A percentile compares a stretch with the other conserved stretches of the same genome.
These are phyloP conservation scores for Blastobotrys persicus DNA, from an alignment of 1,139 yeast species.

Conservation along the genomic window DNA sequence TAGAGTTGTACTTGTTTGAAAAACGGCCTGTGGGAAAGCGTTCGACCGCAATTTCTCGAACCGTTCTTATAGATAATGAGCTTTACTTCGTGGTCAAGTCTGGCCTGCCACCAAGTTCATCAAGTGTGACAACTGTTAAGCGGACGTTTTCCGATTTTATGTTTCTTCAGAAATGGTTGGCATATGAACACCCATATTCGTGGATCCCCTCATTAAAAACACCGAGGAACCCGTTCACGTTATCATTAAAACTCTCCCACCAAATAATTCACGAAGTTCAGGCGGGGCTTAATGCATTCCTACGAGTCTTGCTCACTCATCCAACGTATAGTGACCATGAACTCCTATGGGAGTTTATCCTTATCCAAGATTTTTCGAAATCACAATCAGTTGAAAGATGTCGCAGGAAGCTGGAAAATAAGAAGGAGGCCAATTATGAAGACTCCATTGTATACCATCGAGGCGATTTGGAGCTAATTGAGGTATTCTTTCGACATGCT, in stretches of 20 bases:
- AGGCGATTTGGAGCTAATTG: slow-evolving; percentile 27
- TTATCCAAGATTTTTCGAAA: slow-evolving; percentile 39
- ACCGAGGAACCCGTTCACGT: slow-evolving; percentile 35
- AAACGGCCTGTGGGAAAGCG: slow-evolving; percentile 19
- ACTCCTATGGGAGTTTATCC: slow-evolving; percentile 47
- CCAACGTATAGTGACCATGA: slow-evolving; percentile 39
- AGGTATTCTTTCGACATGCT: slow-evolving; percentile 31
- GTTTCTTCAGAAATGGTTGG: slow-evolving; percentile 39
- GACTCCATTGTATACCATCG: slow-evolving; percentile 26
- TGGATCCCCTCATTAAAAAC: slow-evolving; percentile 39
- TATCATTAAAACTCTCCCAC: slow-evolving; percentile 38
- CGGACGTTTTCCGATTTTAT: slow-evolving; percentile 45
- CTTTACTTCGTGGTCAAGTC: slow-evolving; percentile 34
- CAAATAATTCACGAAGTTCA: slow-evolving; percentile 49
- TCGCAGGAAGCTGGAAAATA: slow-evolving; percentile 34
- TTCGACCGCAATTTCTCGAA: slow-evolving; percentile 30
- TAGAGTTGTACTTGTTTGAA: slow-evolving; percentile 20
- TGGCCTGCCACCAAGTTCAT: slow-evolving; percentile 26
- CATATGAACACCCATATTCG: slow-evolving; percentile 37
- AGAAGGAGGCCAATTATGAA: slow-evolving; percentile 35
- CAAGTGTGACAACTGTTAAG: slow-evolving; percentile 29
- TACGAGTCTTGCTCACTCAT: slow-evolving; percentile 42
- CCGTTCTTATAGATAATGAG: slow-evolving; percentile 30
- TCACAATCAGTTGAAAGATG: slow-evolving; percentile 37
- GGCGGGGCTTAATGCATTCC: slow-evolving; percentile 47